A percentile compares a stretch with the other conserved stretches of the same genome.
phyloP scores from a whole-genome alignment of 108 stramenopile genomes.

The Nitzschia sp. region DNA sequence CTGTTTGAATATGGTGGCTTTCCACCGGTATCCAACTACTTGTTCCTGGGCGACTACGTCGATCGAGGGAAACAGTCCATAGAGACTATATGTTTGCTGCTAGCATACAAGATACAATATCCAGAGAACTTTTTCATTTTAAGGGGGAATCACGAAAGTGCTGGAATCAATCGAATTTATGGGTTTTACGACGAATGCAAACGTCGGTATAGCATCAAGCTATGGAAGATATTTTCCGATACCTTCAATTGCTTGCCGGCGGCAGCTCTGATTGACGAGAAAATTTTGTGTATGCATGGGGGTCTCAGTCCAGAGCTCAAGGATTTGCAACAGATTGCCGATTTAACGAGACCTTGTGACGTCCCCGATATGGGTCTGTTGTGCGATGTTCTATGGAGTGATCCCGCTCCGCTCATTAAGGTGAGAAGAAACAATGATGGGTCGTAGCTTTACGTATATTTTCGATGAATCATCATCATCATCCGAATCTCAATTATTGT shows the following conservation, averaged over 20 bases:
- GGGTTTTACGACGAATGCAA: constrained; percentile 99
- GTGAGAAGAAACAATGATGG: too few species aligned
- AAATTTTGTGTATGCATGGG: constrained; percentile 99
- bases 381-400: constrained; percentile 99
- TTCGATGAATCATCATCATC: too few species aligned
- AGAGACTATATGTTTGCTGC: constrained; percentile 96
- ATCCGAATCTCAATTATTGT: too few species aligned
- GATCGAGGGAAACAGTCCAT: constrained; percentile 97
- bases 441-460: too few species aligned
- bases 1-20: constrained; percentile 98
- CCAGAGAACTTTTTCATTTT: constrained; percentile 99
- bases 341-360: constrained; percentile 95
- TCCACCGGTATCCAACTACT: constrained; percentile 96
- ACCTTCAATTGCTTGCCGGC: constrained; percentile 99
- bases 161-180: constrained; percentile 98
- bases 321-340: constrained; percentile 94
- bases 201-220: constrained; percentile 95
- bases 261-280: constrained; percentile 98
- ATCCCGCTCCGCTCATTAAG: constrained; percentile 98
- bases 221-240: constrained; percentile 99
- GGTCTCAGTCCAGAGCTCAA: constrained; percentile 95
- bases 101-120: constrained; percentile 98
- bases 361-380: constrained; percentile 98
- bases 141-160: constrained; percentile 99
- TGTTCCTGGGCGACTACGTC: constrained; percentile 99